These are phyloP conservation scores for Arabidopsis lyrata DNA, from an alignment of 441 rosid genomes.

Conservation along the genomic window DNA sequence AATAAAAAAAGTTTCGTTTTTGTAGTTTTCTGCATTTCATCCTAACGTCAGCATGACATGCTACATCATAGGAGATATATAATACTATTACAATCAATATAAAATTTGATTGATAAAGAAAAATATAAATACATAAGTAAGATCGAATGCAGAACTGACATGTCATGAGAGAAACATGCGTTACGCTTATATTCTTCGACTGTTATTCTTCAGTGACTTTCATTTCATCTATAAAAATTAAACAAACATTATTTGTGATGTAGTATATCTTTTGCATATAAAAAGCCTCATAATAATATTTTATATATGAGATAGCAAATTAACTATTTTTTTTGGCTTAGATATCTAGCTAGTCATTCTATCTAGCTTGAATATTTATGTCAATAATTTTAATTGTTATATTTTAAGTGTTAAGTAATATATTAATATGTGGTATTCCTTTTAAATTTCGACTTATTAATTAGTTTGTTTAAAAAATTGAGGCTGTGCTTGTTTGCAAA, in stretches of 20 bases:
- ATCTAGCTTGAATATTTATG: background rate
- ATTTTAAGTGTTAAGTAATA: background rate
- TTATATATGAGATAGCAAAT: background rate
- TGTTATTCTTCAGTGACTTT: background rate
- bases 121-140: background rate
- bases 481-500: background rate
- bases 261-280: background rate
- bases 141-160: conserved; percentile 9
- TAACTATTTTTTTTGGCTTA: background rate
- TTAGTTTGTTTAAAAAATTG: background rate
- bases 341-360: background rate
- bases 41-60: conserved; percentile 41
- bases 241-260: background rate
- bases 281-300: background rate
- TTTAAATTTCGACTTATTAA: background rate
- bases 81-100: background rate
- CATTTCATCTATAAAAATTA: background rate
- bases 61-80: conserved; percentile 22
- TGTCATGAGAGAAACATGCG: background rate
- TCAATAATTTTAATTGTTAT: background rate
- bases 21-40: conserved; percentile 31
- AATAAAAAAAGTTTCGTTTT: background rate
- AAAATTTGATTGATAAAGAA: background rate
- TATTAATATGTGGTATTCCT: background rate
- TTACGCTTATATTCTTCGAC: background rate